A percentile compares a stretch with the other conserved stretches of the same genome.
phyloP scores from a whole-genome alignment of 2,329 filamentous ascomycete genomes.

The Nannizziopsis barbatae region DNA sequence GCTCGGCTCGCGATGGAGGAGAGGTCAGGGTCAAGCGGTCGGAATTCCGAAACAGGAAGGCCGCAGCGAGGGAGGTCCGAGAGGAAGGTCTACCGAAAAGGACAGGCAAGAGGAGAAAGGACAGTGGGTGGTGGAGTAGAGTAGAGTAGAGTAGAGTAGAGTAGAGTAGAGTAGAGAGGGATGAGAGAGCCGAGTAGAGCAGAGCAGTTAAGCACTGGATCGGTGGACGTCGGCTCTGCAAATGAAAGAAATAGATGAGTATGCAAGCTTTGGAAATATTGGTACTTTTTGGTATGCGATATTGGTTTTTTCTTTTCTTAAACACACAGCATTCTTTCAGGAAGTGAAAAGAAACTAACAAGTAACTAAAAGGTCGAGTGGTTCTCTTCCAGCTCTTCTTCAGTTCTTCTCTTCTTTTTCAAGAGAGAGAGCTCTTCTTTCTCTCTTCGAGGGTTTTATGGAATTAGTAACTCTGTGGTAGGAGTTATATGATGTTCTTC shows the following conservation, averaged over 20 bases:
- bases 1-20: neutral
- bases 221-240: no score
- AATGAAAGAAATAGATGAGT: no score
- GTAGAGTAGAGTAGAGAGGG: neutral
- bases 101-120: neutral
- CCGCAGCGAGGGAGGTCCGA: neutral
- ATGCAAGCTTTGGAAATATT: neutral
- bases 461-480: neutral
- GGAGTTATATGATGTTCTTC: neutral
- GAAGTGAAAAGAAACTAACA: conserved; percentile 5
- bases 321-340: neutral
- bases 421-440: no score
- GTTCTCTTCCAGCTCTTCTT: conserved; percentile 1
- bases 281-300: conserved; percentile 1
- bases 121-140: no score
- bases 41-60: conserved; percentile 4
- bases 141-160: neutral
- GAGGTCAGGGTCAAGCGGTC: neutral
- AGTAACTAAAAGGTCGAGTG: conserved; percentile 2
- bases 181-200: neutral
- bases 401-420: conserved; percentile 1
- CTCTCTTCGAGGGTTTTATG: no score
- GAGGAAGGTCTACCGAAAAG: neutral
- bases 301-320: neutral
- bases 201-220: no score